These are phyloP conservation scores for Colletotrichum abscissum DNA, from an alignment of 2,329 filamentous ascomycete species.

Conservation along the genomic window DNA sequence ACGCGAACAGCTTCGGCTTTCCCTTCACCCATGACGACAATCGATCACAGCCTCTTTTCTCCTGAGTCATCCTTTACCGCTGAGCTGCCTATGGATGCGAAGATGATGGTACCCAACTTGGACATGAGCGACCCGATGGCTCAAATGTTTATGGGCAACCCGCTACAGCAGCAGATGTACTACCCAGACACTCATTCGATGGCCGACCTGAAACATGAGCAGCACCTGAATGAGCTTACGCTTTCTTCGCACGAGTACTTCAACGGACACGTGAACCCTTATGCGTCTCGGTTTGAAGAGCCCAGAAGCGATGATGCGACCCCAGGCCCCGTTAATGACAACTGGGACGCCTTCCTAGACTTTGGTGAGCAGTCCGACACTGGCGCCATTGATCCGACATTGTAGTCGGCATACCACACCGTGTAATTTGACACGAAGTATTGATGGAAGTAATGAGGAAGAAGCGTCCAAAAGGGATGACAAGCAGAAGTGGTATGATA, in stretches of 20 bases:
- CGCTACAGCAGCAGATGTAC: slow-evolving; percentile 17
- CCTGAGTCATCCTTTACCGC: slow-evolving; percentile 53
- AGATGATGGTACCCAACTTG: slow-evolving; percentile 51
- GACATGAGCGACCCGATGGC: slow-evolving; percentile 43
- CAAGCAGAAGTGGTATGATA: slow-evolving; percentile 4
- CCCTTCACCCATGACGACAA: slow-evolving; percentile 37
- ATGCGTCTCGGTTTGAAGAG: slow-evolving; percentile 6
- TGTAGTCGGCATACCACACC: neutral
- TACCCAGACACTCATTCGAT: slow-evolving; percentile 13
- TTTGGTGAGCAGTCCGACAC: slow-evolving; percentile 37
- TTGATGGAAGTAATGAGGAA: slow-evolving; percentile 42
- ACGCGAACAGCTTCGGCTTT: slow-evolving; percentile 40
- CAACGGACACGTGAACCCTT: slow-evolving; percentile 24
- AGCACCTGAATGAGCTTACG: neutral
- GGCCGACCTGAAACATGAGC: slow-evolving; percentile 19
- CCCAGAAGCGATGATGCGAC: slow-evolving; percentile 4
- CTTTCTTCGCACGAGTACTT: slow-evolving; percentile 25
- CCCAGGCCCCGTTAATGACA: slow-evolving; percentile 12
- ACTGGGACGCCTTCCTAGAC: slow-evolving; percentile 23
- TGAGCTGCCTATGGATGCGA: slow-evolving; percentile 54
- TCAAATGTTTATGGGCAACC: slow-evolving; percentile 30
- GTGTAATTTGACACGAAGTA: neutral
- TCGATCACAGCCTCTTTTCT: slow-evolving; percentile 40
- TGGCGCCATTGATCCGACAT: slow-evolving; percentile 17
- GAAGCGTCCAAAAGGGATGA: slow-evolving; percentile 29